Percentiles rank a stretch among this genome's conserved stretches.
These are phyloP conservation scores for Ganoderma meredithae DNA, from an alignment of 1,284 basidiomycete genomes.

Conservation along the genomic window DNA sequence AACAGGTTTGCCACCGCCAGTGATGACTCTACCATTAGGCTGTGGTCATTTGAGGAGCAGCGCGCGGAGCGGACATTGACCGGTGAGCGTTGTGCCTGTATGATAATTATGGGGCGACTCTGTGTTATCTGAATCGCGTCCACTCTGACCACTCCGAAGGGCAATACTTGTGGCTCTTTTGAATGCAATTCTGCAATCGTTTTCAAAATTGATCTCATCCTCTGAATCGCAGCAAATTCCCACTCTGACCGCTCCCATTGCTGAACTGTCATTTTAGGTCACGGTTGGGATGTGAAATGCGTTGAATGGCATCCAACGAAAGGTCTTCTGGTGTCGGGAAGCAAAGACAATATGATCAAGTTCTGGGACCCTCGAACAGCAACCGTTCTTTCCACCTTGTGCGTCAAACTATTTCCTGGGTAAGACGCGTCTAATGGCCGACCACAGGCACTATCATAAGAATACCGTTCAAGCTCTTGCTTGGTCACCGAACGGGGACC, in stretches of 20 bases:
- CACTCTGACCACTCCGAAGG: too few species aligned
- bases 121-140: too few species aligned
- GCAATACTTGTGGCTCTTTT: too few species aligned
- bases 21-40: constrained; percentile 92
- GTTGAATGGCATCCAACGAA: constrained; percentile 99
- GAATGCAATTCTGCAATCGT: too few species aligned
- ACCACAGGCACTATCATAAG: constrained; percentile 89
- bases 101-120: too few species aligned
- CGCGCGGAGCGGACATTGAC: constrained; percentile 88
- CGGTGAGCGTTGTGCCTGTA: constrained; percentile 51
- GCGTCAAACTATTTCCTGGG: constrained; percentile 40
- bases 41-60: constrained; percentile 96
- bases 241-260: too few species aligned
- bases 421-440: neutral
- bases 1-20: constrained; percentile 92
- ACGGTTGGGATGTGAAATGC: constrained; percentile 99
- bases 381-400: constrained; percentile 88
- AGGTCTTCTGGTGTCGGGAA: constrained; percentile 92
- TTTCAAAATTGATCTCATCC: too few species aligned
- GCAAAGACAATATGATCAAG: constrained; percentile 98
- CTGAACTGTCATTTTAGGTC: constrained; percentile 61
- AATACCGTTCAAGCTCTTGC: constrained; percentile 93
- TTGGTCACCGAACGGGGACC: constrained; percentile 94
- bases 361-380: constrained; percentile 98
- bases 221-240: too few species aligned